A percentile compares a stretch with the other conserved stretches of the same genome.
phyloP scores from a whole-genome alignment of 192 early-diverging fungal species.

The Entomortierella lignicola region DNA sequence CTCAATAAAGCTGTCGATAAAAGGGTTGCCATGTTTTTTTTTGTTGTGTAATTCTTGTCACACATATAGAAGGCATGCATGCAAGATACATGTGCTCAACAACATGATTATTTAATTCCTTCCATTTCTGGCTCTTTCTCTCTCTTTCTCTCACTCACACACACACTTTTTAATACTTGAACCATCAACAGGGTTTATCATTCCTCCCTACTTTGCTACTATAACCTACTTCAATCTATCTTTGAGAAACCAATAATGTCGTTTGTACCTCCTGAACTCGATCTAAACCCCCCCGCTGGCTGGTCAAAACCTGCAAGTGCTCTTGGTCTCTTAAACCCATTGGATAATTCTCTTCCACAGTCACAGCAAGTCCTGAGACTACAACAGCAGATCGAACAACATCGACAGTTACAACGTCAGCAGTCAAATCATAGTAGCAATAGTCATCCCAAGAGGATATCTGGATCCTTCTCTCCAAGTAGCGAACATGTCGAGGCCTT shows the following conservation, averaged over 20 bases:
- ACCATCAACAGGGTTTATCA: neutral
- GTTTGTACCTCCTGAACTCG: constrained; percentile 20
- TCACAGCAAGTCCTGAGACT: constrained; percentile 38
- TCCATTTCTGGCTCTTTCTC: neutral
- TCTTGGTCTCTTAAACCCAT: constrained; percentile 32
- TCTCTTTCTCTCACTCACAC: neutral
- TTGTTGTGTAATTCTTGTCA: no score
- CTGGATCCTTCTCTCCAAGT: neutral
- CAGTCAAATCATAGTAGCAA: neutral
- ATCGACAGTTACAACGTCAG: constrained; percentile 28
- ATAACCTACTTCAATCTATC: neutral
- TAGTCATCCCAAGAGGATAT: neutral
- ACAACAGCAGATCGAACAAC: constrained; percentile 41
- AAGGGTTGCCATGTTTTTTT: no score
- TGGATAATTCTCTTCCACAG: constrained; percentile 27
- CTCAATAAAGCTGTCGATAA: no score
- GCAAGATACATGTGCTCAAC: no score
- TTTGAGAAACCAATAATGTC: neutral
- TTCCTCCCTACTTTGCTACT: neutral
- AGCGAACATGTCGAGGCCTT: neutral
- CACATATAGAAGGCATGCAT: no score
- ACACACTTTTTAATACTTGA: neutral
- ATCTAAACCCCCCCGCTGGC: constrained; percentile 32
- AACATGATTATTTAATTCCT: neutral
- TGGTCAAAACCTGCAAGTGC: constrained; percentile 51